These are phyloP conservation scores for Tagetes erecta DNA, from an alignment of 129 eudicot species.

Conservation along the genomic window DNA sequence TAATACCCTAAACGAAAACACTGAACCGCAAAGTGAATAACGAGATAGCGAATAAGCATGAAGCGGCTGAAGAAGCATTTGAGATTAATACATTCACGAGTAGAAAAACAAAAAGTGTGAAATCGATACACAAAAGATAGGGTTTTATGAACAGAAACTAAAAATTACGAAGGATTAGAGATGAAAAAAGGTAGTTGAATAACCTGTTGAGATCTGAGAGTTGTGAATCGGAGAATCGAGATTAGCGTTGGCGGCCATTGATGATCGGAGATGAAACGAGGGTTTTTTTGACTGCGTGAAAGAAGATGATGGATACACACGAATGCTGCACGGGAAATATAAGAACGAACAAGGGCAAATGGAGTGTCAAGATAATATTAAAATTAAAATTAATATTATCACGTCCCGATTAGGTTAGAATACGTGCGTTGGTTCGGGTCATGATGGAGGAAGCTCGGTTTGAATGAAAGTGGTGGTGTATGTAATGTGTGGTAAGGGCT, in stretches of 20 bases:
- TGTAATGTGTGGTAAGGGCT: too few relatives aligned
- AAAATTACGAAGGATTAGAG: neutral
- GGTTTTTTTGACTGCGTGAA: constrained; percentile 42
- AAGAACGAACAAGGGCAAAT: constrained; percentile 16
- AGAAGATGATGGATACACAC: constrained; percentile 31
- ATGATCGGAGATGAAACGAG: constrained; percentile 40
- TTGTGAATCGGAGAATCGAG: constrained; percentile 47
- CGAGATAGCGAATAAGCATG: neutral
- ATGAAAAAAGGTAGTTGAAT: neutral
- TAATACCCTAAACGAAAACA: neutral
- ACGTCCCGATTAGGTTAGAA: too few relatives aligned
- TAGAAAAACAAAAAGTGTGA: neutral
- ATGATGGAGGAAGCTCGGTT: too few relatives aligned
- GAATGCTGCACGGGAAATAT: constrained; percentile 36
- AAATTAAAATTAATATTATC: too few relatives aligned
- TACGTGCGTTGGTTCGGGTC: too few relatives aligned
- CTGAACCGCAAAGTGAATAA: neutral
- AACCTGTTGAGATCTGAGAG: constrained; percentile 58
- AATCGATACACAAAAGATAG: constrained; percentile 18
- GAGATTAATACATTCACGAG: constrained; percentile 4
- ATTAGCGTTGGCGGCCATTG: constrained; percentile 47
- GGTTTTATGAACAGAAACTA: constrained; percentile 16
- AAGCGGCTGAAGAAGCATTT: constrained; percentile 7
- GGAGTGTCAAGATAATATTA: constrained; percentile 21
- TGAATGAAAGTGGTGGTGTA: too few relatives aligned